These are phyloP conservation scores for Pyrus betulifolia DNA, from an alignment of 306 rosid species.

Conservation along the genomic window DNA sequence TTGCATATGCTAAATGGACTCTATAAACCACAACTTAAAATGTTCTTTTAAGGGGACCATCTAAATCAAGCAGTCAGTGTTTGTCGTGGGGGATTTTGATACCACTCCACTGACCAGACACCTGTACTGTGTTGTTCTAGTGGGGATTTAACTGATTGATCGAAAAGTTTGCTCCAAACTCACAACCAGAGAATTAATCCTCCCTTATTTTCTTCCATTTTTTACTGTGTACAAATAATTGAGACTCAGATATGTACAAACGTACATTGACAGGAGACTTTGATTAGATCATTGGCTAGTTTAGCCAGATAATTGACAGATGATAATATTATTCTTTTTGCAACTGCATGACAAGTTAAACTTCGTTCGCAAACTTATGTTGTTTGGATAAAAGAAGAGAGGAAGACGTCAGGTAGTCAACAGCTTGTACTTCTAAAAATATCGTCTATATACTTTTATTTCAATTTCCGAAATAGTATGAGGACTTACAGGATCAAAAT, in stretches of 20 bases:
- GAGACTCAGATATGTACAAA: background rate
- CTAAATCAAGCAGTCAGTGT: background rate
- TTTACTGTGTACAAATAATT: background rate
- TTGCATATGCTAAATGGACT: background rate
- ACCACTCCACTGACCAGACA: constrained; percentile 11
- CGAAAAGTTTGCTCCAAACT: background rate
- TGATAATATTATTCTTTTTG: constrained; percentile 22
- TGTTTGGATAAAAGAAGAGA: no score
- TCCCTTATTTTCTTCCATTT: background rate
- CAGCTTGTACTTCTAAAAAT: no score
- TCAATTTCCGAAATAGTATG: no score
- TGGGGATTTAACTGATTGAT: background rate
- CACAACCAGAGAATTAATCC: background rate
- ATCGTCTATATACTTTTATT: no score
- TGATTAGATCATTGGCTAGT: background rate
- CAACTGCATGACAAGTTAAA: background rate
- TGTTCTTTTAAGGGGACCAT: constrained; percentile 11
- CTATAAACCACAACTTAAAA: background rate
- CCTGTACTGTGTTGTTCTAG: constrained; percentile 7
- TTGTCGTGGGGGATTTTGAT: constrained; percentile 9
- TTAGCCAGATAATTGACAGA: constrained; percentile 12
- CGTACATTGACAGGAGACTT: background rate
- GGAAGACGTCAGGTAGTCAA: no score
- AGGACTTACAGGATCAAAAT: no score
- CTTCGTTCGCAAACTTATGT: no score